These are phyloP conservation scores for Dionaea muscipula DNA, from an alignment of 179 eudicot species.

Conservation along the genomic window DNA sequence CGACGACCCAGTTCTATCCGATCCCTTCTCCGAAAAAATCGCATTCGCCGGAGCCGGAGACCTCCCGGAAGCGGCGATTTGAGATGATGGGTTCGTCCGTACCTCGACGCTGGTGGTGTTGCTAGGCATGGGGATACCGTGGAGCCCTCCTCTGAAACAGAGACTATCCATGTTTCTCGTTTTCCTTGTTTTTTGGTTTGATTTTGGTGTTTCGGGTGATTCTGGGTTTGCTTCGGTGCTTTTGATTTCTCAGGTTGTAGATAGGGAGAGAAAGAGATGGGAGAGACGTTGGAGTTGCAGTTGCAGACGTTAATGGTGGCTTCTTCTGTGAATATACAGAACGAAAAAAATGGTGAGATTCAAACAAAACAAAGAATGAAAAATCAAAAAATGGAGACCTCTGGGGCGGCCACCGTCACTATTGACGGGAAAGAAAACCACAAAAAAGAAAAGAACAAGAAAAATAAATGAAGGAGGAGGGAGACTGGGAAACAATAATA, in stretches of 20 bases:
- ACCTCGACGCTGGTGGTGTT: conserved; percentile 15
- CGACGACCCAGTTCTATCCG: conserved; percentile 21
- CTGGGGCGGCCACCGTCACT: too few species aligned
- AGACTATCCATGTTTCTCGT: conserved; percentile 31
- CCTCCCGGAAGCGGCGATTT: conserved; percentile 15
- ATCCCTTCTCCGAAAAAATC: conserved; percentile 13
- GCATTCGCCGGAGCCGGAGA: conserved; percentile 17
- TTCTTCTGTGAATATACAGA: too few species aligned
- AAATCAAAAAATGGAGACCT: too few species aligned
- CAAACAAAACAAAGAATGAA: too few species aligned
- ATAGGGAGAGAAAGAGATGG: neutral
- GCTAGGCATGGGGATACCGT: conserved; percentile 26
- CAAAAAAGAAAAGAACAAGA: too few species aligned
- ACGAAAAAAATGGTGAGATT: too few species aligned
- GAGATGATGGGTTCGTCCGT: conserved; percentile 17
- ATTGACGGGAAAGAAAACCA: too few species aligned
- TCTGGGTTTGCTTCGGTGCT: neutral
- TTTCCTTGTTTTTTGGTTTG: neutral
- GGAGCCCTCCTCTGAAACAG: conserved; percentile 40
- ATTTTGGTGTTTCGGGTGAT: neutral
- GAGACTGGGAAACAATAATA: too few species aligned
- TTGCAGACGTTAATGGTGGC: too few species aligned
- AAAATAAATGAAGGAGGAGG: too few species aligned
- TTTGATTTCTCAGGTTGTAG: neutral
- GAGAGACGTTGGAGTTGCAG: neutral